Evolutionary conservation across 2,329 filamentous ascomycete genomes (phyloP).

Genomic region (Aaosphaeria arxii): DNA sequence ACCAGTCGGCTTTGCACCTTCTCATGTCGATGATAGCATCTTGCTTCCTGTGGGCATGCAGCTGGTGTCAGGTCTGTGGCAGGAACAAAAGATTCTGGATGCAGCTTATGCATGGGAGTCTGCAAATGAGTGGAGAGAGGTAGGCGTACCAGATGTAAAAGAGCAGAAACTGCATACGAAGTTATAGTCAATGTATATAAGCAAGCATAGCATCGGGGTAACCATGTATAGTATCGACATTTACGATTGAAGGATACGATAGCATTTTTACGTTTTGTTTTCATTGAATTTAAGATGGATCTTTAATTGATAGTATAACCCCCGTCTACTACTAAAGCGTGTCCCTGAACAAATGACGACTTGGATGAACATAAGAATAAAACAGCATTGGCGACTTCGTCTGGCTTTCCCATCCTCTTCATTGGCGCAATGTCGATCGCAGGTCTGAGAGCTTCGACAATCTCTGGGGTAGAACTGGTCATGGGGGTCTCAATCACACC

Average conservation of each 20-base stretch:
- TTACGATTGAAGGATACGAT: too few relatives aligned
- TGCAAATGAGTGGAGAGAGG: constrained; percentile 41
- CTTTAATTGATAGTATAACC: constrained; percentile 11
- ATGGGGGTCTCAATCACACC: constrained; percentile 41
- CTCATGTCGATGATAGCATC: constrained; percentile 23
- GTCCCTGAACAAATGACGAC: constrained; percentile 52
- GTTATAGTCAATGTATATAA: background rate
- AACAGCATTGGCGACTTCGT: constrained; percentile 53
- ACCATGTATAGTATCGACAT: too few relatives aligned
- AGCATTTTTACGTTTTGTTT: too few relatives aligned
- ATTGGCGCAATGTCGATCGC: constrained; percentile 46
- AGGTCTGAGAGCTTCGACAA: constrained; percentile 17
- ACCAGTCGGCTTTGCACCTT: constrained; percentile 44
- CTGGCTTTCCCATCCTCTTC: constrained; percentile 42
- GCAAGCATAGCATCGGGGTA: too few relatives aligned
- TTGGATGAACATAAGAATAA: constrained; percentile 50
- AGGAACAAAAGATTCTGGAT: constrained; percentile 47
- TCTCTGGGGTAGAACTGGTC: background rate
- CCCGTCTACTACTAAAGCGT: constrained; percentile 45
- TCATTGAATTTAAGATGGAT: background rate
- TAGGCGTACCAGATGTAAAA: background rate
- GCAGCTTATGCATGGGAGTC: constrained; percentile 49
- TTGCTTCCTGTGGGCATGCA: constrained; percentile 55
- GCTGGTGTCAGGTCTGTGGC: constrained; percentile 52
- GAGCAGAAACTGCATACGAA: background rate